Evolutionary conservation across 306 rosid species (phyloP), one percentile per base, ranked within the genome.

Genomic region (Fragaria vesca): DNA sequence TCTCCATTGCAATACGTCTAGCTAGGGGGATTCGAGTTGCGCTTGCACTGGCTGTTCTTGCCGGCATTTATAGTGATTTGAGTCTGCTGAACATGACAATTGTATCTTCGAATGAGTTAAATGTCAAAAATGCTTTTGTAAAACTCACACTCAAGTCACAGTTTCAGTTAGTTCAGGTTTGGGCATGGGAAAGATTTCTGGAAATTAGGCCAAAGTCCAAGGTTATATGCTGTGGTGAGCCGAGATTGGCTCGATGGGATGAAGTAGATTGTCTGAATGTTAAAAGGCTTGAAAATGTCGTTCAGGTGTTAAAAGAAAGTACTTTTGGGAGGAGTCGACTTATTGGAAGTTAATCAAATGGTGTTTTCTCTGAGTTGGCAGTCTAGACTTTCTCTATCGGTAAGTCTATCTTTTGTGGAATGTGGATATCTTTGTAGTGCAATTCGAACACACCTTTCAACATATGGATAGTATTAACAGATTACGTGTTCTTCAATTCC

Each of bases 111-210:
- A 42, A 52, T 18, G 10, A 1, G 12, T 47, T 62, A 11, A 30
- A 8, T 3, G 8, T 0, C n/a, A 60, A 11, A 15, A 30, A 20
- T 63, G 62, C 51, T 48, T 26, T 3, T 4, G 18, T 67, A 5
- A 72, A 77, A 20, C 67, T 80, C 32, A 32, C 2, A 4, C 58
- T 90, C 4, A 28, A 51, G 8, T 86, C 92, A 54, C 92, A 85
- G n/a, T 80, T 86, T 83, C 82, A 85, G 20, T 78, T 90, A 66
- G 86, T 90, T 75, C 96, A 85, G 70, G 12, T 90, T 73, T 88
- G 91, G 93, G 86, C 67, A 10, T 87, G 88, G 88, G 93, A 90
- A 81, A 88, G 92, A 51, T 58, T 90, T 70, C 17, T 28, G 38
- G 68, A 71, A 76, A 36, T 89, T 30, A 81, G 82, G 70, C 92